Evolutionary conservation across 768 basidiomycete genomes (phyloP).

Genomic region (Lactifluus pinguis): DNA sequence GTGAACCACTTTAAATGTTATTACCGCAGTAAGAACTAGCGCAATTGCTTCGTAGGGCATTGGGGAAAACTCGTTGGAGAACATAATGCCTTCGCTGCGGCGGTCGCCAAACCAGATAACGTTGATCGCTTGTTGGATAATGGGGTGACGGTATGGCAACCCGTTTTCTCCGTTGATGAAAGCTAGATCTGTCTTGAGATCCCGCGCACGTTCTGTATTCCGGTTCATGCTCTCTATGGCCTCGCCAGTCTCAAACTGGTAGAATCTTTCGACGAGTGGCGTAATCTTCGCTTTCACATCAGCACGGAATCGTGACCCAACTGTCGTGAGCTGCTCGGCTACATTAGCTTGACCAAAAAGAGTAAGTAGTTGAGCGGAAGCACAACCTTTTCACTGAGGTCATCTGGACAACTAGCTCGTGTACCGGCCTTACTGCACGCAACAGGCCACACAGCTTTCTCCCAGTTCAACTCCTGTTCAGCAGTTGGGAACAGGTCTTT

Average conservation of each 20-base stretch:
- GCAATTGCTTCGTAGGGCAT: constrained; percentile 4
- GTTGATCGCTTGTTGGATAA: constrained; percentile 1
- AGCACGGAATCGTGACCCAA: neutral
- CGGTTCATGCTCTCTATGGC: neutral
- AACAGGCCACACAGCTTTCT: neutral
- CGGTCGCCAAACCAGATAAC: neutral
- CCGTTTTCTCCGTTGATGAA: neutral
- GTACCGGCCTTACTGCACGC: constrained; percentile 1
- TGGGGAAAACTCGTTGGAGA: neutral
- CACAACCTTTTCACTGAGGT: neutral
- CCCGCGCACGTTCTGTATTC: neutral
- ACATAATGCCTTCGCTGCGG: neutral
- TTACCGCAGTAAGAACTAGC: neutral
- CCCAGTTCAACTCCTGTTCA: neutral
- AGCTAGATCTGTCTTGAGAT: neutral
- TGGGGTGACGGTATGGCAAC: neutral
- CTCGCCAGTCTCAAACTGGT: neutral
- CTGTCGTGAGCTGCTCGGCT: neutral
- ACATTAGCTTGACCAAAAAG: neutral
- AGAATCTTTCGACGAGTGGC: neutral
- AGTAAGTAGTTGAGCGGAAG: neutral
- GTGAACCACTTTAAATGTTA: neutral
- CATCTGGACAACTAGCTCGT: neutral
- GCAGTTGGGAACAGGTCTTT: neutral
- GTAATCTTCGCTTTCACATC: neutral